Evolutionary conservation across 306 rosid species (phyloP), one percentile per base, ranked within the genome.

Genomic region (Sophora flavescens): DNA sequence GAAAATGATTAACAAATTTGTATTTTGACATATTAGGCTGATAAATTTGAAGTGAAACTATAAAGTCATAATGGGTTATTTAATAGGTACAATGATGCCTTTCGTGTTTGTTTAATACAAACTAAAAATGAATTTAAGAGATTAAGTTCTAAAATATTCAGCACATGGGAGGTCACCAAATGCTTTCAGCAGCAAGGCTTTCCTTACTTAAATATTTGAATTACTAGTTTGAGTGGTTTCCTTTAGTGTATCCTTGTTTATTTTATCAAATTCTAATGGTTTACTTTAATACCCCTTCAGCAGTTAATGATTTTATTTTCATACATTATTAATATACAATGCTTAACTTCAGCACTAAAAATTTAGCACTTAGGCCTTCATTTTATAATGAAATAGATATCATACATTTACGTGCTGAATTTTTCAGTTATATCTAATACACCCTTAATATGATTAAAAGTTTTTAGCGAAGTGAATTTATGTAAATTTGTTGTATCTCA

Each of bases 151-250:
- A 17, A 48, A 63, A 44, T n/a, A 26, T 42, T 41, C 59, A 53
- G 63, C 62, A 74, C 22, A 47, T 41, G 53, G 32, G 16, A 17
- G 57, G 53, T 64, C 28, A 42, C 30, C n/a, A 47, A 74, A 26
- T 39, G 15, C 42, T 22, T 64, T 75, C 35, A 9, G 65, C n/a
- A 76, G 51, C 36, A 76, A 51, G 64, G 73, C 15, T 36, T 51
- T 38, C 32, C 39, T 0, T n/a, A n/a, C 7, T 15, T 51, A 15
- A 52, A 50, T 51, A 12, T 39, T 65, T 53, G 48, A 65, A 53
- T 41, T n/a, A 52, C 9, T 51, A 74, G 22, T 16, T 47, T 11
- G 53, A 47, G 35, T 17, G 39, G 45, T 76, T 52, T 53, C 47
- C 74, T 42, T 42, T 32, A 39, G 35, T 52, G 35, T 28, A 64